phyloP scores from a whole-genome alignment of 108 stramenopile species.

The Fragilaria crotonensis region DNA sequence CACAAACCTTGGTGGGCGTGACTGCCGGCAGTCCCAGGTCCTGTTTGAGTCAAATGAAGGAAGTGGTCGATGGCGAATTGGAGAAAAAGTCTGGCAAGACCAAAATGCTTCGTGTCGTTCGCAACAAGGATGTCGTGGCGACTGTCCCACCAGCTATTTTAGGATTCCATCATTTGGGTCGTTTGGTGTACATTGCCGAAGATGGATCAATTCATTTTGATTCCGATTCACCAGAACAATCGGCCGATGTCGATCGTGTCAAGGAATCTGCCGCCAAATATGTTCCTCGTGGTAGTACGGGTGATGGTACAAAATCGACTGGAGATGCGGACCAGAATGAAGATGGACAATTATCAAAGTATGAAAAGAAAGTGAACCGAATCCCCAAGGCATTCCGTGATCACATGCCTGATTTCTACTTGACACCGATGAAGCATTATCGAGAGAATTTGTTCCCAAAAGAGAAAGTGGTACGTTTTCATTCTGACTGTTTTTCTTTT shows the following conservation, averaged over 20 bases:
- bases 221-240: not conserved
- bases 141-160: constrained; percentile 29
- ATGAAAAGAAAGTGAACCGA: constrained; percentile 17
- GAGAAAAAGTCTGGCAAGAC: constrained; percentile 9
- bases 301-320: not conserved
- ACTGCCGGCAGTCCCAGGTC: constrained; percentile 54
- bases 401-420: constrained; percentile 42
- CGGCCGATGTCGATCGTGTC: not conserved
- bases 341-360: constrained; percentile 10
- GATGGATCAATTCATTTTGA: constrained; percentile 16
- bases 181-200: constrained; percentile 27
- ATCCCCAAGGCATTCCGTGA: constrained; percentile 40
- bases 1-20: constrained; percentile 31
- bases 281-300: not conserved
- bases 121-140: constrained; percentile 35
- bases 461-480: no score
- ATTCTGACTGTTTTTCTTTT: no score
- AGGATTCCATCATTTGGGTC: constrained; percentile 32
- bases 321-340: constrained; percentile 8
- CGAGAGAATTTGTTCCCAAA: not conserved
- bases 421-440: constrained; percentile 21
- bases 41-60: constrained; percentile 22
- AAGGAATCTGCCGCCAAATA: constrained; percentile 1
- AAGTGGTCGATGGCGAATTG: constrained; percentile 22
- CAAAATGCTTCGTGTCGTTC: constrained; percentile 38